Percentiles rank a stretch among this genome's conserved stretches.
phyloP scores from a whole-genome alignment of 345 rosid species.

The Lumnitzera littorea region DNA sequence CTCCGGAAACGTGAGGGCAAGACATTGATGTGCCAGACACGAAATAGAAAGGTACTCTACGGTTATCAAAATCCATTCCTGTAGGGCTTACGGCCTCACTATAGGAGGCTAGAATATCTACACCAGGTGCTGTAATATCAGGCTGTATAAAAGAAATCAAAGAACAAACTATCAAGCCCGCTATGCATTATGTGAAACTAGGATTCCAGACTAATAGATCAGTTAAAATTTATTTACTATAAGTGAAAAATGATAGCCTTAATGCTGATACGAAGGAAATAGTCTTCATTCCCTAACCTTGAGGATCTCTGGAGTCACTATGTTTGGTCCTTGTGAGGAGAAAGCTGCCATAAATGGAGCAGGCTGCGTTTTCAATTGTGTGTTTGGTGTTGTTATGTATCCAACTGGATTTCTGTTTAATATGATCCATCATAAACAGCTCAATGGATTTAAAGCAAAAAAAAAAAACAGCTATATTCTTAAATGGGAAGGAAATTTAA shows the following conservation, averaged over 20 bases:
- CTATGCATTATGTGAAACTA: too few relatives aligned
- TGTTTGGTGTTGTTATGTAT: constrained; percentile 25
- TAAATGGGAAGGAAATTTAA: neutral
- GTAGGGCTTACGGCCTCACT: constrained; percentile 31
- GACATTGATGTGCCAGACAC: constrained; percentile 30
- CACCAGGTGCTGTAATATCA: constrained; percentile 83
- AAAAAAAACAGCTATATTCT: neutral
- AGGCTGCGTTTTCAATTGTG: constrained; percentile 23
- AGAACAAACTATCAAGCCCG: neutral
- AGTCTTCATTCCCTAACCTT: constrained; percentile 22
- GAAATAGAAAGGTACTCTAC: constrained; percentile 27
- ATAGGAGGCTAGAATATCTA: constrained; percentile 53
- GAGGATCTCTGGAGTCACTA: constrained; percentile 48
- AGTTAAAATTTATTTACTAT: neutral
- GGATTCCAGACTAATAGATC: too few relatives aligned
- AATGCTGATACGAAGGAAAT: neutral
- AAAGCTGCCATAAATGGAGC: constrained; percentile 69
- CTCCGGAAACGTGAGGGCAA: constrained; percentile 34
- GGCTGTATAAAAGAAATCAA: constrained; percentile 25
- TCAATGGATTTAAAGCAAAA: neutral
- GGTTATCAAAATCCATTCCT: constrained; percentile 21
- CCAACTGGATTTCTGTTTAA: constrained; percentile 36
- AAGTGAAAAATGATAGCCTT: neutral
- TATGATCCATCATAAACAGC: neutral
- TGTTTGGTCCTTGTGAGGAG: constrained; percentile 65